Evolutionary conservation across 1,284 basidiomycete genomes (phyloP).

Genomic region (Ustilago crameri): DNA sequence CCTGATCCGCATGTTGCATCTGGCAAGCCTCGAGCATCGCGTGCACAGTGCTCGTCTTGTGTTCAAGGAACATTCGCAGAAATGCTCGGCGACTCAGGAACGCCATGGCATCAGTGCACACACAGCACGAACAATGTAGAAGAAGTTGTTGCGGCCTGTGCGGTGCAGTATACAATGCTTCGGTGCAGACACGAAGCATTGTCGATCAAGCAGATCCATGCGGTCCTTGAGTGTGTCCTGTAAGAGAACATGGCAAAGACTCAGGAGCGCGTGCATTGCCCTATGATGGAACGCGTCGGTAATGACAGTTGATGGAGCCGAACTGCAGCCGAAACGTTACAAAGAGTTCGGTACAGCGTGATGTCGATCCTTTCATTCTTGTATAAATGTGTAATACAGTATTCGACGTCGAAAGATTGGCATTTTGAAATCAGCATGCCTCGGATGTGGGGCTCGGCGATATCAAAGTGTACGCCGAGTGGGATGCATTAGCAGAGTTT

Average conservation of each 20-base stretch:
- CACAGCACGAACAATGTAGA: no score
- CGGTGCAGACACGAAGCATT: no score
- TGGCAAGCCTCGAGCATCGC: no score
- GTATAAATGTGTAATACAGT: background rate
- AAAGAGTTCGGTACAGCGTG: constrained; percentile 13
- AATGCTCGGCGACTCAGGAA: no score
- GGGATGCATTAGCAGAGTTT: constrained; percentile 1
- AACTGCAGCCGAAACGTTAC: constrained; percentile 26
- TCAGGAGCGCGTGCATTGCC: constrained; percentile 9
- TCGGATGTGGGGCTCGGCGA: constrained; percentile 7
- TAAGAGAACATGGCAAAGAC: constrained; percentile 1
- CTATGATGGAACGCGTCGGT: constrained; percentile 13
- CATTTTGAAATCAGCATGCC: constrained; percentile 1
- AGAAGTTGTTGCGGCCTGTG: no score
- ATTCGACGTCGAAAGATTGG: background rate
- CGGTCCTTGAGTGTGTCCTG: background rate
- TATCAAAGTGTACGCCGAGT: background rate
- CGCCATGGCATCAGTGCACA: no score
- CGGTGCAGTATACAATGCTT: no score
- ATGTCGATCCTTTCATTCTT: constrained; percentile 3
- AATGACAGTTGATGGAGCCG: constrained; percentile 20
- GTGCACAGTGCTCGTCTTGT: no score
- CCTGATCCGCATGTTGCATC: no score
- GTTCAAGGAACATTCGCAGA: no score
- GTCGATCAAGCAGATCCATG: no score